These are phyloP conservation scores for Fonsecaea pedrosoi DNA, from an alignment of 2,329 filamentous ascomycete species.

Conservation along the genomic window DNA sequence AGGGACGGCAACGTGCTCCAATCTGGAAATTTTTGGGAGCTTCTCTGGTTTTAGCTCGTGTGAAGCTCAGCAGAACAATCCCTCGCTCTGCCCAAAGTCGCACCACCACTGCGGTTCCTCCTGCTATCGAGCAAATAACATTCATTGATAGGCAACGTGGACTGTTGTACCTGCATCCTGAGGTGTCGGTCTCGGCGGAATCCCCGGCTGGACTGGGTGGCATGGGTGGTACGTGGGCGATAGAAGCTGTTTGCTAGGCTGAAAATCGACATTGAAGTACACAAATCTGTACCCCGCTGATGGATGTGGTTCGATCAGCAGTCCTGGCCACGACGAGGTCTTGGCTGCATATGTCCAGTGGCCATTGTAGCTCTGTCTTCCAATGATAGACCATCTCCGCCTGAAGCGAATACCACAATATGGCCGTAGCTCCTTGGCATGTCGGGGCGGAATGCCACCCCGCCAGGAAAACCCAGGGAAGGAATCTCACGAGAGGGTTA, in stretches of 20 bases:
- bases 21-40: conserved; percentile 13
- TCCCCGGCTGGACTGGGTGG: background rate
- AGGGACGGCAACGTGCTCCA: conserved; percentile 12
- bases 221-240: background rate
- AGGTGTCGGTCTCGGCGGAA: background rate
- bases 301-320: background rate
- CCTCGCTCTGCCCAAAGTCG: conserved; percentile 3
- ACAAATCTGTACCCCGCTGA: conserved; percentile 5
- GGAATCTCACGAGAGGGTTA: conserved; percentile 6
- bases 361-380: background rate
- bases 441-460: conserved; percentile 12
- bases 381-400: conserved; percentile 2
- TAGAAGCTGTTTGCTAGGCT: conserved; percentile 10
- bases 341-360: conserved; percentile 14
- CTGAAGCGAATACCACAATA: background rate
- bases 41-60: background rate
- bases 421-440: conserved; percentile 17
- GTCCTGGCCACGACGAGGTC: background rate
- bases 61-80: conserved; percentile 8
- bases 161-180: conserved; percentile 29
- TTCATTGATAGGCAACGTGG: conserved; percentile 21
- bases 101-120: background rate
- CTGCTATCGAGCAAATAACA: conserved; percentile 27
- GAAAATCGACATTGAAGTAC: conserved; percentile 6
- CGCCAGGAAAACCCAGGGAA: conserved; percentile 2